These are phyloP conservation scores for Amoebophrya sp. DNA, from an alignment of 169 alveolate species.

Conservation along the genomic window DNA sequence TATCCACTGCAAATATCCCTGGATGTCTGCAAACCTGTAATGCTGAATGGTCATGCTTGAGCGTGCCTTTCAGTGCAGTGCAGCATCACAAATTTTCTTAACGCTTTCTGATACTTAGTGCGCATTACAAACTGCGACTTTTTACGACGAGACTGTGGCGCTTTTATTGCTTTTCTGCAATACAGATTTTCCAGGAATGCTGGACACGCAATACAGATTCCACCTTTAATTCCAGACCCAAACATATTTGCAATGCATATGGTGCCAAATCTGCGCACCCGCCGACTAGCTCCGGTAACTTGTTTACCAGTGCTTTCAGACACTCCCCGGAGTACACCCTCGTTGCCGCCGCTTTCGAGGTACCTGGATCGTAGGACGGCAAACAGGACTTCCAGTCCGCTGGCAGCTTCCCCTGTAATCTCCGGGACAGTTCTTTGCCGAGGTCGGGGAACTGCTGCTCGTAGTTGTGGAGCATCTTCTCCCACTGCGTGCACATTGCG, in stretches of 20 bases:
- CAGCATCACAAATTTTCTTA: too few species aligned
- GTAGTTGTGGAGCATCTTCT: background rate
- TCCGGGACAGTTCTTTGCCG: background rate
- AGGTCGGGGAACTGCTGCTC: background rate
- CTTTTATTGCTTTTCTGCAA: background rate
- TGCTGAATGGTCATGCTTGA: too few species aligned
- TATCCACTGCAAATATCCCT: too few species aligned
- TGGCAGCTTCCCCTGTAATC: background rate
- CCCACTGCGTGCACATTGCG: background rate
- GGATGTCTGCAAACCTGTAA: too few species aligned
- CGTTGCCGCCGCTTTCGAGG: background rate
- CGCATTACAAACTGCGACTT: too few species aligned
- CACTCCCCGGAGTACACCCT: constrained; percentile 27
- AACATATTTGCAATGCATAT: background rate
- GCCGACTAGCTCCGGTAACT: constrained; percentile 57
- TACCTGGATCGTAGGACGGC: background rate
- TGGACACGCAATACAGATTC: constrained; percentile 55
- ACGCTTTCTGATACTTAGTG: too few species aligned
- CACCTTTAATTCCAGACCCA: too few species aligned
- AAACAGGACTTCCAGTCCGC: background rate
- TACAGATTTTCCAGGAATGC: constrained; percentile 55
- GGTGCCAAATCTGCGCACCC: background rate
- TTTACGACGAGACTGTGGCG: too few species aligned
- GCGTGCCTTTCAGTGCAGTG: background rate
- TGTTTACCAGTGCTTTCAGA: constrained; percentile 40